These are phyloP conservation scores for Clavariopsis aquatica DNA, from an alignment of 495 filamentous ascomycete genomes.

Conservation along the genomic window DNA sequence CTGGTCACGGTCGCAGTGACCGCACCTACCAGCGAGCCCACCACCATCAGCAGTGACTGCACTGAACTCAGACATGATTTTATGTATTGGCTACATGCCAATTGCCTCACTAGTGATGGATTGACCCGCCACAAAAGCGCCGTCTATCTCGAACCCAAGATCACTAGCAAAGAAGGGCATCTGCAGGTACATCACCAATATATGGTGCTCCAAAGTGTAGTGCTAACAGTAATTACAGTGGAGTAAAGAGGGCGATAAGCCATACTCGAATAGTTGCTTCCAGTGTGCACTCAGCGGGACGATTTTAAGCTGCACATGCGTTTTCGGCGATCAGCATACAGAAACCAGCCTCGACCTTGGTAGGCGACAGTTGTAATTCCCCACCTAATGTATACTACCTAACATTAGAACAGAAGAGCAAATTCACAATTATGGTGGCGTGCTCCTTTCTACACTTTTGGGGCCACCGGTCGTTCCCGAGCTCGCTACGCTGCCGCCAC, in stretches of 20 bases:
- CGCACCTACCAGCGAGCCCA: not conserved
- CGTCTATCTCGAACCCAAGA: not conserved
- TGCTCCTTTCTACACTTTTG: not conserved
- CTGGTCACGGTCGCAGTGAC: not conserved
- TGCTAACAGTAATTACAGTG: not conserved
- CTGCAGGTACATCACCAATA: not conserved
- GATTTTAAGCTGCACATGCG: not conserved
- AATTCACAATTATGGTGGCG: not conserved
- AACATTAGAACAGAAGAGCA: not conserved
- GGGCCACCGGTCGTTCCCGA: not conserved
- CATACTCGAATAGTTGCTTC: not conserved
- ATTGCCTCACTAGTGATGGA: not conserved
- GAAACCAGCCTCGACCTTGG: not conserved
- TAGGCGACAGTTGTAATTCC: not conserved
- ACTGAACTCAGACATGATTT: not conserved
- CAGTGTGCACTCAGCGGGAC: not conserved
- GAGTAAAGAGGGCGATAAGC: not conserved
- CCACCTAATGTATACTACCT: no score
- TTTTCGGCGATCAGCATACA: not conserved
- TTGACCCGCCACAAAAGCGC: not conserved
- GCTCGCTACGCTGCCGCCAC: not conserved
- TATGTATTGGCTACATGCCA: not conserved
- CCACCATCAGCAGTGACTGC: not conserved
- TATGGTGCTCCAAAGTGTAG: not conserved
- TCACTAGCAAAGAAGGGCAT: not conserved